These are phyloP conservation scores for Solanum arcanum DNA, from an alignment of 257 asterid species.

Conservation along the genomic window DNA sequence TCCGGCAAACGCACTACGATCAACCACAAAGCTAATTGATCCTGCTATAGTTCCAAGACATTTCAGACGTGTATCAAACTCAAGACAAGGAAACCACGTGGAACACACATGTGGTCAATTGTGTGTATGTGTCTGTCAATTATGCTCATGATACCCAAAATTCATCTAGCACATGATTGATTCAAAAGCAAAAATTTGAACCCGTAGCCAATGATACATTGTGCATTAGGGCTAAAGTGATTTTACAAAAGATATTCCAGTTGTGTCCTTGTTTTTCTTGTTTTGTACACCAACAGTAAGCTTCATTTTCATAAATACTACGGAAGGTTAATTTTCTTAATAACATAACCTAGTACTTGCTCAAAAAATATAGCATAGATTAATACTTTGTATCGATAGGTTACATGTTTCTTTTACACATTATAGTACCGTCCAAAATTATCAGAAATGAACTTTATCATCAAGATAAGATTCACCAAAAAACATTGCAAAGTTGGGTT, in stretches of 20 bases:
- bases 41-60: too few species aligned
- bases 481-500: not conserved
- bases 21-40: too few species aligned
- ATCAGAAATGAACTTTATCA: not conserved
- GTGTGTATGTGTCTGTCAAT: too few species aligned
- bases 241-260: not conserved
- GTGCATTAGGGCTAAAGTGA: not conserved
- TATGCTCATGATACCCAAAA: not conserved
- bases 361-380: not conserved
- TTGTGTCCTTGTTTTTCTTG: not conserved
- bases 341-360: not conserved
- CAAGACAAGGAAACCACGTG: too few species aligned
- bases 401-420: not conserved
- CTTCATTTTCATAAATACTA: not conserved
- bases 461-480: not conserved
- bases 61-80: too few species aligned
- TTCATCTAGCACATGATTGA: not conserved
- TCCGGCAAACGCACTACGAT: too few species aligned
- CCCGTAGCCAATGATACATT: not conserved
- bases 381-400: not conserved
- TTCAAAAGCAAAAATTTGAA: not conserved
- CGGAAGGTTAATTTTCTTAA: not conserved
- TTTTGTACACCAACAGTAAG: not conserved
- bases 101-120: too few species aligned
- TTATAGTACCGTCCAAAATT: not conserved